Conservation (phyloP, 257 asterid genomes). For the Rubia yunnanensis region DNA sequence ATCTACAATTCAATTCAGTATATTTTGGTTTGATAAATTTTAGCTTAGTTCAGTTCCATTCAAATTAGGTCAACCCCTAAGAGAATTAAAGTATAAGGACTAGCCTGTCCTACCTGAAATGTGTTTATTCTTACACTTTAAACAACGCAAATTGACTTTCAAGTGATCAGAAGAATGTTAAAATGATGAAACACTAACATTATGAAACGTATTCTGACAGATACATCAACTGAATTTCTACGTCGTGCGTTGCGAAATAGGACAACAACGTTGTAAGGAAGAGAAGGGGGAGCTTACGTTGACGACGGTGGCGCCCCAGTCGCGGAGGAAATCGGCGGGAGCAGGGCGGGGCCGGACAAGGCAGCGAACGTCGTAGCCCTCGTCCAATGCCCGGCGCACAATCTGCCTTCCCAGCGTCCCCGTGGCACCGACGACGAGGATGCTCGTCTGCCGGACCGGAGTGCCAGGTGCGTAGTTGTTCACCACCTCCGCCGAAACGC, state of each 20-base stretch:
- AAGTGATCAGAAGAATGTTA: not conserved
- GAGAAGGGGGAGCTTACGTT: constrained; percentile 33
- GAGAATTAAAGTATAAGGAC: not conserved
- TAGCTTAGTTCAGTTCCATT: too few species aligned
- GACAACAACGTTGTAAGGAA: not conserved
- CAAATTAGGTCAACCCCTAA: not conserved
- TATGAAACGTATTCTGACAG: not conserved
- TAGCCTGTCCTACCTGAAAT: not conserved
- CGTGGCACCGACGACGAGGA: constrained; percentile 90
- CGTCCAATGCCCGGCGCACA: constrained; percentile 91
- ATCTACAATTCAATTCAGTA: too few species aligned
- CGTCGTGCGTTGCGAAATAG: not conserved
- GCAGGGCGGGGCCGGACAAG: constrained; percentile 95
- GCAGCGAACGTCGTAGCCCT: constrained; percentile 94
- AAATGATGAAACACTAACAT: not conserved
- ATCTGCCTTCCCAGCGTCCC: constrained; percentile 95
- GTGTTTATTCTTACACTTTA: too few species aligned
- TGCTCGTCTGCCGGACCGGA: constrained; percentile 80
- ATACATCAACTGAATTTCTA: not conserved
- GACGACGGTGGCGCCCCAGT: constrained; percentile 98
- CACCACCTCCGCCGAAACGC: constrained; percentile 33
- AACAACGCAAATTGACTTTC: too few species aligned
- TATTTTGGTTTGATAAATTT: too few species aligned
- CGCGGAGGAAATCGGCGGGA: constrained; percentile 98
- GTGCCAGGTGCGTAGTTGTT: constrained; percentile 85